Base-by-base conservation (phyloP, 2,329 filamentous ascomycete species). In the Mycogone perniciosa region DNA sequence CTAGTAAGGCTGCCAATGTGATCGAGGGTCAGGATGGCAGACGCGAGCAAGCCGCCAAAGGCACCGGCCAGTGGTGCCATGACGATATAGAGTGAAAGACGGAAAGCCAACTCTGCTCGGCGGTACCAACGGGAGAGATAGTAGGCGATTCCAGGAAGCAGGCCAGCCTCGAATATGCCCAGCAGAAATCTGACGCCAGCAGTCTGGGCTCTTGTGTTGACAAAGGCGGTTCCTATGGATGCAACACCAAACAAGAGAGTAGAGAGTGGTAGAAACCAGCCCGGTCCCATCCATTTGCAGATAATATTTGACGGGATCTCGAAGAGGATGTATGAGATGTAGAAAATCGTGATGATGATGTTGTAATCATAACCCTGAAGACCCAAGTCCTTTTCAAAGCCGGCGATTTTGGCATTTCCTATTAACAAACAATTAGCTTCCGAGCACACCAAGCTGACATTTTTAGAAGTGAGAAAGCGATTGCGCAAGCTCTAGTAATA, bases 91-190 rank as follows among this genome's bases (percentile, higher is more conserved):
- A 88, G 68, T 0, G 81, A 79, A 1, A 88, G 69, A 0, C 85
- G 76, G 63, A 87, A 87, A 0, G 81, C 76, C 5, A 89, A 69
- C 64, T 89, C 85, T 45, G 76, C 77, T 31, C 82, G 73, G n/a
- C 83, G 73, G 57, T 88, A 89, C 85, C 85, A 89, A 46, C 85
- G 72, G 1, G 79, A 84, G 20, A 88, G 68, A 59, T 88, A 89
- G 65, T 88, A 89, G 0, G 84, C 84, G 38, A 88, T 86, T 0
- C 86, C 85, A 0, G 86, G 86, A 48, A 89, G 66, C 78, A 89
- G 82, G 6, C 85, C 86, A 0, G 86, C 82, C 65, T 90, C 86
- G 52, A 88, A 88, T 8, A 85, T 66, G 7, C 82, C 82, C 0
- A 88, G 74, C 0, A 88, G 56, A 57, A 89, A 88, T 5, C 86